Evolutionary conservation across 495 filamentous ascomycete species (phyloP).

Genomic region (Saxophila tyrrhenica): DNA sequence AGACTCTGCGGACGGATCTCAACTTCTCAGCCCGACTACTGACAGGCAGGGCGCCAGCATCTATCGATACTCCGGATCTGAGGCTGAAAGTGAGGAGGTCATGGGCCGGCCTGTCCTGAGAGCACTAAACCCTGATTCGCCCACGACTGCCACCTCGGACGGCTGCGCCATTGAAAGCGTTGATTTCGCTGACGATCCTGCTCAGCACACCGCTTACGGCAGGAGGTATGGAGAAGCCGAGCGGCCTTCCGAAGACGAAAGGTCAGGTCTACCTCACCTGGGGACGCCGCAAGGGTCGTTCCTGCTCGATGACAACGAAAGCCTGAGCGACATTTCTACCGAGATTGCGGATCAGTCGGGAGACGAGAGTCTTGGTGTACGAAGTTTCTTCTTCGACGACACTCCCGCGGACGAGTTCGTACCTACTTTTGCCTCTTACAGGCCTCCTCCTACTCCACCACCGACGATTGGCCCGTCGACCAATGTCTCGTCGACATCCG

Average conservation of each 20-base stretch:
- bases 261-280: constrained; percentile 26
- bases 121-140: neutral
- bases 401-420: constrained; percentile 32
- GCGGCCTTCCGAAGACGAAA: neutral
- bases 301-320: constrained; percentile 55
- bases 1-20: neutral
- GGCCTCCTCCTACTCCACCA: constrained; percentile 50
- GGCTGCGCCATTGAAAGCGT: neutral
- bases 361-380: constrained; percentile 24
- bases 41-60: constrained; percentile 27
- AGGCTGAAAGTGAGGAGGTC: neutral
- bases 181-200: neutral
- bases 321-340: constrained; percentile 63
- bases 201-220: neutral
- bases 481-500: constrained; percentile 7
- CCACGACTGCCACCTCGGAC: neutral
- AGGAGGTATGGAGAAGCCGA: neutral
- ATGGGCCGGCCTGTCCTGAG: neutral
- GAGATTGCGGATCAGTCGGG: constrained; percentile 47
- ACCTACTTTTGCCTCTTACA: constrained; percentile 41
- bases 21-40: constrained; percentile 14
- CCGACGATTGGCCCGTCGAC: constrained; percentile 12
- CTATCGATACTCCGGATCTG: constrained; percentile 20
- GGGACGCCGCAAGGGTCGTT: constrained; percentile 42
- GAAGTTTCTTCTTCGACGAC: constrained; percentile 34